A percentile compares a stretch with the other conserved stretches of the same genome.
These are phyloP conservation scores for Cercis canadensis DNA, from an alignment of 306 rosid species.

Conservation along the genomic window DNA sequence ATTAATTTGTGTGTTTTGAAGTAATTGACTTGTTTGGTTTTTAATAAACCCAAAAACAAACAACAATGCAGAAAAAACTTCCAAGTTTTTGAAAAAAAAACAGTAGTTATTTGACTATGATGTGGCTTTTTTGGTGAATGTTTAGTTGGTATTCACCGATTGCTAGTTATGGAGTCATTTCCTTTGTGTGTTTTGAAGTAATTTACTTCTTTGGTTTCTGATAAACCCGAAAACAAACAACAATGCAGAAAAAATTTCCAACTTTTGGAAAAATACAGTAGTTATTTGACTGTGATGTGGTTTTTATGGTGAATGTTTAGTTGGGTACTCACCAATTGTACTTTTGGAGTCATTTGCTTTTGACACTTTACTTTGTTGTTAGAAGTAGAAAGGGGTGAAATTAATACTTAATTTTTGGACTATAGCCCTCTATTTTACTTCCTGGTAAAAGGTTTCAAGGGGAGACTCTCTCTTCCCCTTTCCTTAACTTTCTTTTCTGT, in stretches of 20 bases:
- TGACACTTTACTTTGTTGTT: neutral
- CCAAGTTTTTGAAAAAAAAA: too few relatives aligned
- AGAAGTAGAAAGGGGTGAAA: neutral
- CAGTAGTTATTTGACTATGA: neutral
- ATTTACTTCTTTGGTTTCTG: neutral
- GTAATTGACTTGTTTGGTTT: neutral
- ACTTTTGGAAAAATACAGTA: too few relatives aligned
- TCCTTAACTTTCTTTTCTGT: too few relatives aligned
- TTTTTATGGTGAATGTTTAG: neutral
- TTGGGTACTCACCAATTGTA: neutral
- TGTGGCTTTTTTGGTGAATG: neutral
- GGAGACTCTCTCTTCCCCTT: too few relatives aligned
- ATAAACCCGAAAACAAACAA: neutral
- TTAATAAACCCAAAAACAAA: neutral
- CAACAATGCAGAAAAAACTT: neutral
- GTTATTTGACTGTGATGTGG: neutral
- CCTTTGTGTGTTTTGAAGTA: neutral
- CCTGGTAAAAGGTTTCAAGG: too few relatives aligned
- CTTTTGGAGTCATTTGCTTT: neutral
- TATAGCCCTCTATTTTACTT: neutral
- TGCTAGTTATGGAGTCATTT: too few relatives aligned
- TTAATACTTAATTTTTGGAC: slow-evolving; percentile 6
- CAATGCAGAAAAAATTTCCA: neutral
- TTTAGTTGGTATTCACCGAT: neutral
- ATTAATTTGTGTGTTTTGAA: neutral